phyloP scores from a whole-genome alignment of 202 grass and related monocot genomes.

The Carex sylvatica region DNA sequence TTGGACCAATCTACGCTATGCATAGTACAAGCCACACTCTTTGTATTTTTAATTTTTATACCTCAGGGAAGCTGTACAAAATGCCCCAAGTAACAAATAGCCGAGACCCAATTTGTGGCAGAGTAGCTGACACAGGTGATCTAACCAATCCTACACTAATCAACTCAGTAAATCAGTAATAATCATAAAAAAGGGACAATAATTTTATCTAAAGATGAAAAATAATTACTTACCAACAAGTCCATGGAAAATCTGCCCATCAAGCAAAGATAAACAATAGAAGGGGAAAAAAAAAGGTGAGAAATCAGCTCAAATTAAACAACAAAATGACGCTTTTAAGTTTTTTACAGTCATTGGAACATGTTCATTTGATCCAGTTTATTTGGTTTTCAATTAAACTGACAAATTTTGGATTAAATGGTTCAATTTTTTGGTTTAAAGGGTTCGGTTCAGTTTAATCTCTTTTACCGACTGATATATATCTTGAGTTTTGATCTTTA shows the following conservation, averaged over 20 bases:
- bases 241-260: conserved; percentile 75
- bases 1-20: too few species aligned
- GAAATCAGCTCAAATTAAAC: conserved; percentile 15
- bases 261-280: background rate
- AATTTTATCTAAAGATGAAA: conserved; percentile 10
- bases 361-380: too few species aligned
- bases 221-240: conserved; percentile 52
- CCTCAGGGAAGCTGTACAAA: conserved; percentile 87
- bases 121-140: conserved; percentile 73
- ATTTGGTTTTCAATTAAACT: too few species aligned
- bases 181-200: background rate
- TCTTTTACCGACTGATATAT: too few species aligned
- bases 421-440: too few species aligned
- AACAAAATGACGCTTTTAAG: background rate
- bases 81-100: conserved; percentile 85
- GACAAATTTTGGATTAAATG: too few species aligned
- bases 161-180: background rate
- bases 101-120: conserved; percentile 86
- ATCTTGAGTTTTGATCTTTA: too few species aligned
- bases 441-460: too few species aligned
- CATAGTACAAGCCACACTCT: too few species aligned
- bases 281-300: background rate
- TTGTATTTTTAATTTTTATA: conserved; percentile 28
- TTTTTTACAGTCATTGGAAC: background rate
- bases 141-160: conserved; percentile 61